phyloP scores from a whole-genome alignment of 2,329 filamentous ascomycete genomes.

The Alternaria sp. region DNA sequence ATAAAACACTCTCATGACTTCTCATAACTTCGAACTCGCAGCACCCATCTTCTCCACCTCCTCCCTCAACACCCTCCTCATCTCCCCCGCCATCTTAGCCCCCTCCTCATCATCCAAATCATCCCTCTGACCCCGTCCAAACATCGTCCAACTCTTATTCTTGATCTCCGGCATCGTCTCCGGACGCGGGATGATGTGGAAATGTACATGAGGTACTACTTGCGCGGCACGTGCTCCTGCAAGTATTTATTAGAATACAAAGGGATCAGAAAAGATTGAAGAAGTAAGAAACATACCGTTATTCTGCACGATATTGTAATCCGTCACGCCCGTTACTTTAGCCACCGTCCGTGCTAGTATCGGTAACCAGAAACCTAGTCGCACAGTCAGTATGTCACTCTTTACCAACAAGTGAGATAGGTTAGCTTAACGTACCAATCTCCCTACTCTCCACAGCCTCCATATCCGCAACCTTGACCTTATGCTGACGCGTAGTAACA shows the following conservation, averaged over 20 bases:
- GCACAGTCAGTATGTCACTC: not conserved
- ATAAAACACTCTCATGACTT: not conserved
- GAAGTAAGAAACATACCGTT: constrained; percentile 63
- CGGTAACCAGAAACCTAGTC: constrained; percentile 64
- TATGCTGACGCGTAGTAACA: constrained; percentile 78
- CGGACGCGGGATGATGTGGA: constrained; percentile 89
- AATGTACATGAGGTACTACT: constrained; percentile 92
- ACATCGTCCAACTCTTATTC: constrained; percentile 78
- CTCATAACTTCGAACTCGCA: constrained; percentile 11
- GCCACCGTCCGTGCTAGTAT: constrained; percentile 75
- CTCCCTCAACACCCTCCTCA: constrained; percentile 49
- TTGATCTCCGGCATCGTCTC: constrained; percentile 58
- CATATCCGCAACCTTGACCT: constrained; percentile 77
- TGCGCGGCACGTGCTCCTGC: constrained; percentile 81
- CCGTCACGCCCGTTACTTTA: constrained; percentile 71
- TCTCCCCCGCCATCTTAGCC: constrained; percentile 61
- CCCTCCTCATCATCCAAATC: constrained; percentile 81
- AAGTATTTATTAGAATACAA: not conserved
- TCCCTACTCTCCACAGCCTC: constrained; percentile 67
- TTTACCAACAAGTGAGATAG: no score
- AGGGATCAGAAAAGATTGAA: not conserved
- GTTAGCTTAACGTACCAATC: constrained; percentile 60
- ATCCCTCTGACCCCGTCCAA: constrained; percentile 73
- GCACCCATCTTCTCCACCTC: constrained; percentile 41
- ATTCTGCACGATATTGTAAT: constrained; percentile 98